Evolutionary conservation across 805 yeast species (phyloP).

Genomic region (Nakazawaea populi): DNA sequence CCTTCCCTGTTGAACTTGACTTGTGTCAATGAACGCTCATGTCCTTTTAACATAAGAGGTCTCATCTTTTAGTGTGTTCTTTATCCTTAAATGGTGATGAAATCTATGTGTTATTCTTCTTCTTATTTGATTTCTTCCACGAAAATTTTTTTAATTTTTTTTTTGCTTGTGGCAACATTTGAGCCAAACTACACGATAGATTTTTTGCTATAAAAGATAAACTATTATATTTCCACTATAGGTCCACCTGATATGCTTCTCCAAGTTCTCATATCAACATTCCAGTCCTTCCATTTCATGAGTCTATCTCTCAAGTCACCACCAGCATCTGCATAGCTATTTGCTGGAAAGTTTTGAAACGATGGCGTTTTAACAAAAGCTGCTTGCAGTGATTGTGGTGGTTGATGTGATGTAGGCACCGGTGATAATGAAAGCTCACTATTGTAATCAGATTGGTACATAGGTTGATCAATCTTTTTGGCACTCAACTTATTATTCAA

Average conservation of each 20-base stretch:
- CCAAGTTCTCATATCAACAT: conserved; percentile 84
- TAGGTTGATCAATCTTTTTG: conserved; percentile 8
- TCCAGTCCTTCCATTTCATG: conserved; percentile 78
- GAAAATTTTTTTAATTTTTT: background rate
- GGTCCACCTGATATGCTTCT: conserved; percentile 65
- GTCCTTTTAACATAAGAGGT: conserved; percentile 79
- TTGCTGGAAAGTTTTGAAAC: conserved; percentile 6
- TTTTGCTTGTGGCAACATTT: background rate
- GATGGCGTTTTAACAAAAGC: conserved; percentile 6
- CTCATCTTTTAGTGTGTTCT: conserved; percentile 35
- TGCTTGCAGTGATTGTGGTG: background rate
- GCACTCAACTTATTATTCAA: conserved; percentile 1
- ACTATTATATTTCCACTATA: conserved; percentile 35
- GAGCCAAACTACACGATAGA: conserved; percentile 7
- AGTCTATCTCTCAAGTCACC: conserved; percentile 53
- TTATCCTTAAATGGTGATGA: conserved; percentile 6
- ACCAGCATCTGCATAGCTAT: conserved; percentile 26
- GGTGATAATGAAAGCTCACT: conserved; percentile 9
- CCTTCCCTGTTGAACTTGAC: conserved; percentile 95
- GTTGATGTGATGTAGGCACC: background rate
- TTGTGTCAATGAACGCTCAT: conserved; percentile 96
- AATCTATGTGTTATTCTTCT: conserved; percentile 13
- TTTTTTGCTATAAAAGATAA: conserved; percentile 12
- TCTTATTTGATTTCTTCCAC: conserved; percentile 16
- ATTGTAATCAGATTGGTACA: conserved; percentile 10